Evolutionary conservation across 176 grass and related monocot species (phyloP), one percentile per base, ranked within the genome.

Genomic region (Oryza glumipatula): DNA sequence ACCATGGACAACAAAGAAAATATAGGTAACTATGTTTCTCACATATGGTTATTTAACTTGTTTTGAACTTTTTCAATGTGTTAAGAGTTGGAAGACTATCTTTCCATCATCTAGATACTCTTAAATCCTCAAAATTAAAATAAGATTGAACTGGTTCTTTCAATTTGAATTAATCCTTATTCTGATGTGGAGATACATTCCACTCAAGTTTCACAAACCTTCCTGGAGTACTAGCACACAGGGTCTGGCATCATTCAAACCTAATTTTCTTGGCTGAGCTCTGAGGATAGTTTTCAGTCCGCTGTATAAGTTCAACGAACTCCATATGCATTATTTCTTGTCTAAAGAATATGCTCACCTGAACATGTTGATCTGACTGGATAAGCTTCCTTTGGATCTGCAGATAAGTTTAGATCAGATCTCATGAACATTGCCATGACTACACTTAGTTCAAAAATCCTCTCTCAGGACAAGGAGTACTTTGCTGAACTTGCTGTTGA

Each of bases 351-450:
- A 60, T 46, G 13, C 14, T 21, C 26, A 48, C 70, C 3, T 19
- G 5, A 1, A 10, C 60, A 67, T 6, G 65, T 33, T 44, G 10
- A 56, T 82, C 21, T 78, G 21, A 86, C 36, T 56, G 52, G 26
- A 47, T 32, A 77, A 67, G 41, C 32, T 2, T 84, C 26, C 17
- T 68, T 87, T 85, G 65, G 23, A 32, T 5, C 33, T 85, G 80
- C 89, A 98, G 96, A 95, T n/a, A 98, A 90, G 60, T 98, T 98
- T 41, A 90, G 77, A 64, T 78, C 88, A 9, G 96, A 98, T 92
- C 90, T 98, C 39, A 94, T 95, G 91, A 98, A 98, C n/a, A 98
- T 95, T 41, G 96, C 96, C 13, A 98, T 92, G 96, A 94, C 96
- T 70, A 98, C 96, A 19, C 83, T 98, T 74, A 94, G 96, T 77